A percentile compares a stretch with the other conserved stretches of the same genome.
These are phyloP conservation scores for Melaleuca quinquenervia DNA, from an alignment of 345 rosid genomes.

Conservation along the genomic window DNA sequence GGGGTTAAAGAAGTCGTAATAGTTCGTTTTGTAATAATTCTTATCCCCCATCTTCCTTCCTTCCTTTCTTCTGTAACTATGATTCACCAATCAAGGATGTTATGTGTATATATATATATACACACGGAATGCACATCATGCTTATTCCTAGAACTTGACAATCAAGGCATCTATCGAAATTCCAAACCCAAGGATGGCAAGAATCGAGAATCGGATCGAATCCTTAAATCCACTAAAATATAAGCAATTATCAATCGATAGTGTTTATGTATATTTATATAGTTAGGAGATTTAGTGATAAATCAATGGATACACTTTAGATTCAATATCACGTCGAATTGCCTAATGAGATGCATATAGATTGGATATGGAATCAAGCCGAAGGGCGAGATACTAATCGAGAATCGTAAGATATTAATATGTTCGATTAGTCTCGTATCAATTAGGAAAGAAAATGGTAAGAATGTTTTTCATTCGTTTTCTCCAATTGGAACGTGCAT, in stretches of 20 bases:
- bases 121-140: too few species aligned
- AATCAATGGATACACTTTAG: background rate
- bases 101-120: background rate
- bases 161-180: background rate
- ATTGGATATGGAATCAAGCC: too few species aligned
- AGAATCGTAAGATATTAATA: background rate
- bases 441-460: background rate
- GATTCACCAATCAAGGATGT: background rate
- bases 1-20: background rate
- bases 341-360: background rate
- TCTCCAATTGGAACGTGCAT: background rate
- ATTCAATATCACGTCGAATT: background rate
- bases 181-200: background rate
- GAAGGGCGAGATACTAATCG: too few species aligned
- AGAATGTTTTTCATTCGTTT: background rate
- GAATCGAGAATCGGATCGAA: background rate
- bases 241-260: too few species aligned
- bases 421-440: background rate
- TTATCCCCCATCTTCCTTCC: background rate
- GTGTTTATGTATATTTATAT: too few species aligned
- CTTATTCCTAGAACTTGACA: rapidly evolving
- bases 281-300: background rate
- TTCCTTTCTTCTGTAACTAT: too few species aligned
- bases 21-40: background rate
- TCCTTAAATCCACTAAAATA: too few species aligned